Evolutionary conservation across 495 filamentous ascomycete species (phyloP), one percentile per base, ranked within the genome.

Genomic region (Penicillium psychrofluorescens): DNA sequence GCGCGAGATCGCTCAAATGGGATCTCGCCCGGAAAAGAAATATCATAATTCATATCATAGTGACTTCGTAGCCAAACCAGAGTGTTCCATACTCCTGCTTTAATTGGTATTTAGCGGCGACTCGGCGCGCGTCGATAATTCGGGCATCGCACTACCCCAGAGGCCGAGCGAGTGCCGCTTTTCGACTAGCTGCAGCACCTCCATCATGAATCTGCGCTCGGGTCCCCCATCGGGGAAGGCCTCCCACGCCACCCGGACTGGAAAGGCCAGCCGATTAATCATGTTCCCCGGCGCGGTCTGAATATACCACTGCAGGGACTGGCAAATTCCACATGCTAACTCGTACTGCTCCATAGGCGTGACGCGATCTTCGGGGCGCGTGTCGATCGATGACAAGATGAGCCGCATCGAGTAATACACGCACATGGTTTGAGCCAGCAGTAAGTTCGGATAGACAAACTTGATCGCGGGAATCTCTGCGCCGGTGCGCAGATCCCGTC

Each of bases 261-360:
- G 54, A 31, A 72, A 70, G 0, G 65, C 67, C n/a, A 72, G 62
- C 0, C 68, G 67, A 43, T 70, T 72, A 44, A 72, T 70, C 68
- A 72, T 70, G 40, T 70, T 70, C 0, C 68, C 67, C 0, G 65
- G 63, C 0, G 67, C 58, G 6, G 51, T 67, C 4, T 61, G 45
- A 9, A 72, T 65, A 40, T 70, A 72, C 49, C 54, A 70, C 39
- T 69, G 64, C 11, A 69, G 43, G 10, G 61, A 59, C n/a, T 67
- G 68, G 35, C 62, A 67, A 41, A 72, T 70, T 2, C 56, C 62
- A 37, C 68, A 72, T 2, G 54, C 68, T 6, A 70, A 46, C 1
- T 56, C 55, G 28, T 72, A 72, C 39, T 68, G 64, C 31, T 72
- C 61, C 11, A 49, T 30, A 2, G 62, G 59, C 0, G 58, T 53